Conservation (phyloP, 2,329 filamentous ascomycete species). For the Sclerotinia sclerotiorum region DNA sequence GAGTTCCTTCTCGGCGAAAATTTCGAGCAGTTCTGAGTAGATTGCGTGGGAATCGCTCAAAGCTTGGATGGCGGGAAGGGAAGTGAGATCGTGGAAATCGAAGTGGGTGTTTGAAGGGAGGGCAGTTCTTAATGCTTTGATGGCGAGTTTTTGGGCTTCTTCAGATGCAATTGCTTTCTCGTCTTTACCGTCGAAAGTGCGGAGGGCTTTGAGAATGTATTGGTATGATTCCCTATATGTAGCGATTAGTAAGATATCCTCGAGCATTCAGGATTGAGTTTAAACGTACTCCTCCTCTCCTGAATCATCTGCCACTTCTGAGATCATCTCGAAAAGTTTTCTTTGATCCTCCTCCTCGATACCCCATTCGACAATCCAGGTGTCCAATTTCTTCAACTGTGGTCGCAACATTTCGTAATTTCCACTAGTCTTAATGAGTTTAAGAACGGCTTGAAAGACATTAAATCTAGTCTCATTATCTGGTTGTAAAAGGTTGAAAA, state of each 20-base stretch:
- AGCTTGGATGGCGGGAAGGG: conserved; percentile 76
- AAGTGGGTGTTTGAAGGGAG: conserved; percentile 65
- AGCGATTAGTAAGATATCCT: conserved; percentile 22
- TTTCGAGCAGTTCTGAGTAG: conserved; percentile 89
- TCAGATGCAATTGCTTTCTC: conserved; percentile 57
- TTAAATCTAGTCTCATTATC: conserved; percentile 81
- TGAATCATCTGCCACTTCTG: conserved; percentile 75
- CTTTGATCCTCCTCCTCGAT: conserved; percentile 78
- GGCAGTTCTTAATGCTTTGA: conserved; percentile 66
- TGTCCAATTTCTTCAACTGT: conserved; percentile 78
- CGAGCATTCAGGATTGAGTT: neutral
- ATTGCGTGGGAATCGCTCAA: conserved; percentile 80
- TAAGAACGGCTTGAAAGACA: conserved; percentile 85
- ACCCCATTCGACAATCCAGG: conserved; percentile 82
- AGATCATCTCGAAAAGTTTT: conserved; percentile 79
- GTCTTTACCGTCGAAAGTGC: conserved; percentile 58
- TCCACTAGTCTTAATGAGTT: conserved; percentile 71
- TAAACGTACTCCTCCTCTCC: conserved; percentile 70
- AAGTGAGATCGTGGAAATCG: conserved; percentile 71
- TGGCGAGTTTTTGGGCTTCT: conserved; percentile 61
- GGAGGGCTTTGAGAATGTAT: conserved; percentile 63
- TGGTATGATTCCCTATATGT: conserved; percentile 60
- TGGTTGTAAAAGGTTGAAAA: conserved; percentile 89
- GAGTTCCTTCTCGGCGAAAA: conserved; percentile 90
- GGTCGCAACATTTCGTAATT: conserved; percentile 82